These are phyloP conservation scores for Boletus barrowsii DNA, from an alignment of 768 basidiomycete genomes.

Conservation along the genomic window DNA sequence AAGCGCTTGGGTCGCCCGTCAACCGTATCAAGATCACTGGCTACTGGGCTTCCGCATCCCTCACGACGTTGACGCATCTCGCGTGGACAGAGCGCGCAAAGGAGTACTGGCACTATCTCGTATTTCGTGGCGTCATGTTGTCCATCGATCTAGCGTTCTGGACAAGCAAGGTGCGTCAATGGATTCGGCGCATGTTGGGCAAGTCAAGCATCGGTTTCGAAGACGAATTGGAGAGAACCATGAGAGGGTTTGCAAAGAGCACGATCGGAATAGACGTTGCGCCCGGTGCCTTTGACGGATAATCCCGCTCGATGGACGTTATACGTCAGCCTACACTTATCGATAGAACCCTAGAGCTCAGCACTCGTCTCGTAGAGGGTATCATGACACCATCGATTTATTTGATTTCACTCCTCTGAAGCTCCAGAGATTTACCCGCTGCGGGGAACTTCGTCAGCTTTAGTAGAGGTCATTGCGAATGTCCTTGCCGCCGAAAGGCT, in stretches of 20 bases:
- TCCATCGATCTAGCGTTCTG: slow-evolving; percentile 74
- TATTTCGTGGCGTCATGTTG: slow-evolving; percentile 65
- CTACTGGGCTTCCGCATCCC: slow-evolving; percentile 72
- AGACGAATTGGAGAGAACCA: slow-evolving; percentile 73
- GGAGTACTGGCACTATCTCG: slow-evolving; percentile 56
- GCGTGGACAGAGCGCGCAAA: slow-evolving; percentile 39
- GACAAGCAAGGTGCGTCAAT: slow-evolving; percentile 50
- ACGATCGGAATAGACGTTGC: slow-evolving; percentile 77
- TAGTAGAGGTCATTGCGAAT: too few species aligned
- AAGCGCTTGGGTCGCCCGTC: slow-evolving; percentile 79
- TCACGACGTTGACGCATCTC: slow-evolving; percentile 45
- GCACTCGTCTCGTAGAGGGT: too few species aligned
- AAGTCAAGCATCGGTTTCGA: slow-evolving; percentile 59
- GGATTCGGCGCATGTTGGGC: slow-evolving; percentile 42
- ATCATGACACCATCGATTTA: too few species aligned
- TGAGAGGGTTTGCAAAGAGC: slow-evolving; percentile 72
- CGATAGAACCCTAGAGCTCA: too few species aligned
- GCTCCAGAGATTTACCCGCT: too few species aligned
- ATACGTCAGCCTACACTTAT: too few species aligned
- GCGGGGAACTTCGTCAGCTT: too few species aligned
- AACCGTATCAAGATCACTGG: slow-evolving; percentile 91
- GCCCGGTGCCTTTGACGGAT: slow-evolving; percentile 51
- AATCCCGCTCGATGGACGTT: slow-evolving; percentile 11
- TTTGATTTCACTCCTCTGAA: too few species aligned
- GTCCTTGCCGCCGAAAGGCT: too few species aligned